Percentiles rank a stretch among this genome's conserved stretches.
Conservation (phyloP, 257 asterid genomes). For the Solanum sejunctum region DNA sequence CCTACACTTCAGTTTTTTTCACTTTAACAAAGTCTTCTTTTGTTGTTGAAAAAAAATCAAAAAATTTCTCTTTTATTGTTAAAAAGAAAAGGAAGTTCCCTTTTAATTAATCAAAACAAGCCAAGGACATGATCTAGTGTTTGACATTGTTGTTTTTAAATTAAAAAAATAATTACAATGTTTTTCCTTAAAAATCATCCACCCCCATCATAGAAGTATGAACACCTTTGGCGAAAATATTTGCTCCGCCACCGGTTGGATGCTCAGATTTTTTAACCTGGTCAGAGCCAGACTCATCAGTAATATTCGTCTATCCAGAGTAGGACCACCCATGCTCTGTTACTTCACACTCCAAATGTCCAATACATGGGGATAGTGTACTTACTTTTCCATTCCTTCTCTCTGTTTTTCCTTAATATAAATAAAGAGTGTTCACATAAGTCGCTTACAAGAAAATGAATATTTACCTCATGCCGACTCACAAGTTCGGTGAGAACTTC, state of each 20-base stretch:
- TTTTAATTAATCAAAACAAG: too few relatives aligned
- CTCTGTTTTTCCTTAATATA: background rate
- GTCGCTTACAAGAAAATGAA: background rate
- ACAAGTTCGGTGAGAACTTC: slow-evolving; percentile 79
- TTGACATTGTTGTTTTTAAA: too few relatives aligned
- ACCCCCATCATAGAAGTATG: background rate
- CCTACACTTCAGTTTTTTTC: too few relatives aligned
- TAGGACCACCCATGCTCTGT: background rate
- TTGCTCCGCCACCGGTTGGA: background rate
- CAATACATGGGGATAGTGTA: background rate
- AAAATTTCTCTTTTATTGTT: too few relatives aligned
- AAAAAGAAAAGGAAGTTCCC: too few relatives aligned
- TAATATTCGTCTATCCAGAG: background rate
- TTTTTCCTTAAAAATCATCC: background rate
- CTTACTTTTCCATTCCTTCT: background rate
- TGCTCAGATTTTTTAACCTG: background rate
- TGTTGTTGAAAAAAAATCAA: too few relatives aligned
- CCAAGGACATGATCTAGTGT: too few relatives aligned
- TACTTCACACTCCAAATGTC: background rate
- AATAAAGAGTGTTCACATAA: background rate
- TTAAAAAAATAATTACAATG: too few relatives aligned
- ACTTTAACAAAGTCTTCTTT: too few relatives aligned
- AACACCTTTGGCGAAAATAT: background rate
- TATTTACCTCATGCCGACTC: slow-evolving; percentile 69
- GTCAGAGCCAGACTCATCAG: background rate